Evolutionary conservation across 2,329 filamentous ascomycete species (phyloP), one percentile per base, ranked within the genome.

Genomic region (Huntiella savannae): DNA sequence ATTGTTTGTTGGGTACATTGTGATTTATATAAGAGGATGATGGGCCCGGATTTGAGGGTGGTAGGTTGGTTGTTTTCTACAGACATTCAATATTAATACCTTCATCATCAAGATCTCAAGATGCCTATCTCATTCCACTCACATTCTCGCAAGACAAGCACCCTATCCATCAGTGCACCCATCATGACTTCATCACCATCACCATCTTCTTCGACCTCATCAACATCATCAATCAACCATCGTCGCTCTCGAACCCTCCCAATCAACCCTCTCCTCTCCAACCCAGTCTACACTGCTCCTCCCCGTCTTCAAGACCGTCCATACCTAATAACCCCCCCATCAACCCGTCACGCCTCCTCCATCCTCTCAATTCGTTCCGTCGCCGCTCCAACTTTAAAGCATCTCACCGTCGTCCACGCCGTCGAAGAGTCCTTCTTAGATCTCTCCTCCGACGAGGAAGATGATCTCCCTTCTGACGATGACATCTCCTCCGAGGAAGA

Each of bases 221-320:
- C 43, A 32, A 39, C 19, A 17, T 41, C 42, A n/a, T 49, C 44
- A 6, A 22, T 37, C n/a, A 37, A 35, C 22, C 45, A 50, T 16
- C 48, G 48, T 36, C 48, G 45, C 44, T 50, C 48, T 19, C 46
- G 45, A 34, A 50, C 40, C 28, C 48, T 48, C n/a, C 34, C 15
- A n/a, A n/a, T 43, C 40, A 43, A 50, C 48, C 48, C 48, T 45
- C 48, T 50, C 32, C 44, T 40, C 22, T 46, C 43, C 17, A 44
- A 50, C 40, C 47, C 47, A 3, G 45, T 47, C 13, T 44, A 40
- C 45, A 45, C 43, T 15, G 45, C 48, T 2, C 48, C 48, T n/a
- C 48, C 48, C 12, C 44, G 48, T 13, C 45, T 50, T 5, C 48
- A 50, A n/a, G 48, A 50, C 35, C 48, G 48, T n/a, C 48, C 48